Evolutionary conservation across 1,139 yeast species (phyloP), one percentile per base, ranked within the genome.

Genomic region (Suhomyces taliae): DNA sequence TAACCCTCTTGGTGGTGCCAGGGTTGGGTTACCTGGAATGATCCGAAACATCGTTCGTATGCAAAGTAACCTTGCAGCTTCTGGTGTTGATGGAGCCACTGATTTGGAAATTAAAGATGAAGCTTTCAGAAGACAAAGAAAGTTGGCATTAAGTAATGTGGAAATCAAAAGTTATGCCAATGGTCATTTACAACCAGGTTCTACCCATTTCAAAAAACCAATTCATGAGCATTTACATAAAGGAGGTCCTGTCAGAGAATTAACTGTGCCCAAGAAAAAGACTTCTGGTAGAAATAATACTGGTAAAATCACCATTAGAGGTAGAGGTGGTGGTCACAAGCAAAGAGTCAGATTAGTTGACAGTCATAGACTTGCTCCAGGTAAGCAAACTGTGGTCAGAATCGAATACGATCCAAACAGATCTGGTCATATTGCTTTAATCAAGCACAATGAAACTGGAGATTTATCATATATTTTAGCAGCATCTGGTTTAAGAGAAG

Each of bases 381-480:
- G 98, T 26, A 79, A 78, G 45, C 95, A 90, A 57, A 78, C 81
- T 24, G 98, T 93, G 24, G 72, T 85, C 49, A 78, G 99, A 62
- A 89, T 93, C 50, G 99, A 93, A 68, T 90, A 90, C 64, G 99
- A 93, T 68, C 99, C 99, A 40, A 89, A 89, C 61, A 81, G 99
- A 74, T 81, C 95, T 6, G 89, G 95, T 7, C 99, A 93, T 69
- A 87, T 93, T 66, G 99, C 99, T 1, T 72, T 93, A 52, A 61
- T 95, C 41, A 79, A 85, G 65, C 85, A 87, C 65, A 68, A 75
- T 47, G 78, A 70, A 35, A 78, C 93, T 0, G 84, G 82, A 3
- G 75, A 80, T 51, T 70, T 85, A 52, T 79, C 93, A 10, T 93
- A 93, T 65, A 89, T 93, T 45, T 70, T 90, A 48, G 98, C 99